Percentiles rank a stretch among this genome's conserved stretches.
Conservation (phyloP, 257 asterid species). For the Solanum neorickii region DNA sequence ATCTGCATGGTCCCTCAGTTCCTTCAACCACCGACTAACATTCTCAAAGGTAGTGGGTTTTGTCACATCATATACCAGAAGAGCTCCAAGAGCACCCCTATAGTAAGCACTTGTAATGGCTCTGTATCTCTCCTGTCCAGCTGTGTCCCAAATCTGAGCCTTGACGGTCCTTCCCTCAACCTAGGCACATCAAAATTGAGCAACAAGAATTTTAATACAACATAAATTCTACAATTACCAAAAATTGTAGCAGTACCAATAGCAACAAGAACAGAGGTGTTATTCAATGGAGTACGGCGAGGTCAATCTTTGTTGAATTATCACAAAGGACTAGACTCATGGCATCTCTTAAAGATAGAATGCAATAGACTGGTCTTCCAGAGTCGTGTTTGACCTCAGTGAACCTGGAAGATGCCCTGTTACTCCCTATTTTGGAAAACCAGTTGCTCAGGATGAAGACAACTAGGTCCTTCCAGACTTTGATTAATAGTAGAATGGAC, state of each 20-base stretch:
- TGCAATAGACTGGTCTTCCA: not conserved
- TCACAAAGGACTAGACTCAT: not conserved
- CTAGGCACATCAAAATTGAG: constrained; percentile 8
- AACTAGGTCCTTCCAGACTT: not conserved
- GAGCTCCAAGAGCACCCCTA: constrained; percentile 94
- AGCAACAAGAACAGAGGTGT: not conserved
- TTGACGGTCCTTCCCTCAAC: constrained; percentile 91
- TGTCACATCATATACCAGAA: constrained; percentile 83
- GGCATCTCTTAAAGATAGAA: not conserved
- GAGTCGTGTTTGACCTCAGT: not conserved
- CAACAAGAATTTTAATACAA: not conserved
- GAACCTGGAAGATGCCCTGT: not conserved
- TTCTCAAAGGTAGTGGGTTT: constrained; percentile 88
- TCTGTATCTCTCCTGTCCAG: constrained; percentile 97
- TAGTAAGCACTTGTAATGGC: constrained; percentile 97
- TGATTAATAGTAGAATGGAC: not conserved
- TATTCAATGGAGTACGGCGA: not conserved
- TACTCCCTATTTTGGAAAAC: not conserved
- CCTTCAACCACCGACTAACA: constrained; percentile 92
- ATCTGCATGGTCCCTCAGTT: constrained; percentile 90
- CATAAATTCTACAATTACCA: not conserved
- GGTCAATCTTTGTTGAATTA: not conserved
- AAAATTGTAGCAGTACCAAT: not conserved
- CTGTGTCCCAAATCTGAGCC: constrained; percentile 99
- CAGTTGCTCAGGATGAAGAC: not conserved